Evolutionary conservation across 345 rosid genomes (phyloP).

Genomic region (Citropsis articulata): DNA sequence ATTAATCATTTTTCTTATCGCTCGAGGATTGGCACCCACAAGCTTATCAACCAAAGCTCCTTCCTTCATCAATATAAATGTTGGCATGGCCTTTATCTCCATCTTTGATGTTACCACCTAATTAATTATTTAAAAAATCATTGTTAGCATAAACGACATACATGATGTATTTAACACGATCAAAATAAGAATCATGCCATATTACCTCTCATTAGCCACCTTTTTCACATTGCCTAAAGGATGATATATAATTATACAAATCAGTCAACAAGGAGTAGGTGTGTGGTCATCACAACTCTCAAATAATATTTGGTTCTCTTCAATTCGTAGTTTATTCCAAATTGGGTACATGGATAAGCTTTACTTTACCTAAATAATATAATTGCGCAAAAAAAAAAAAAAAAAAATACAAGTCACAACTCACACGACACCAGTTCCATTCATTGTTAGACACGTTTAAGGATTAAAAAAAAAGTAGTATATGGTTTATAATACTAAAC

Average conservation of each 20-base stretch:
- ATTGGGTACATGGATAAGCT: not conserved
- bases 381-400: not conserved
- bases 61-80: constrained; percentile 36
- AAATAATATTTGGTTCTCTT: no score
- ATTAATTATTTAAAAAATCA: no score
- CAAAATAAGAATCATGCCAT: not conserved
- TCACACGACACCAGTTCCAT: not conserved
- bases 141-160: not conserved
- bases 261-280: no score
- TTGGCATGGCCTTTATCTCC: constrained; percentile 55
- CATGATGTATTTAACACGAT: not conserved
- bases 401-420: not conserved
- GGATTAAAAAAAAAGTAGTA: not conserved
- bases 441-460: not conserved
- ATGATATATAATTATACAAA: no score
- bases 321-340: no score
- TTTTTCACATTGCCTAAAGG: not conserved
- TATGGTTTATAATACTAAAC: not conserved
- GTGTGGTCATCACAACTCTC: no score
- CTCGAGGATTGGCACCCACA: constrained; percentile 47
- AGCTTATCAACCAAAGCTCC: constrained; percentile 36
- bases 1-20: constrained; percentile 26
- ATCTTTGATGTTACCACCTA: constrained; percentile 34
- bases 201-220: not conserved
- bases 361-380: not conserved